Base-by-base conservation (phyloP, 2,329 filamentous ascomycete species). In the Blastomyces silverae region DNA sequence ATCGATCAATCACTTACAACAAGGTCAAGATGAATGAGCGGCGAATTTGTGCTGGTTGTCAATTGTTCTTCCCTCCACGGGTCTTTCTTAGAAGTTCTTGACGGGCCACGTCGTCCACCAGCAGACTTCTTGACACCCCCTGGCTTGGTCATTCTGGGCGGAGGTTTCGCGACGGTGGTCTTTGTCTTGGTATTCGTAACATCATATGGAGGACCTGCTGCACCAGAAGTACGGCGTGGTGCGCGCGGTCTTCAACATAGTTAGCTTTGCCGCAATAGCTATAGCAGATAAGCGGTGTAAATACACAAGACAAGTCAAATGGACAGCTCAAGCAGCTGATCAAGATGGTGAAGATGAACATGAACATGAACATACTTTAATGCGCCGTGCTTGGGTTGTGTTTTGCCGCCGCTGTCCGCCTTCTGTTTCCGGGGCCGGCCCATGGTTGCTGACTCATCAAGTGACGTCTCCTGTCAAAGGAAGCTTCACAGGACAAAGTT, bases 21-120 rank as follows among this genome's bases (percentile, higher is more conserved):
- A 61, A 79, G 67, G 63, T 79, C 76, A 48, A 75, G 44, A 67
- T 74, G 64, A 61, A 77, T 69, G 46, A 79, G 68, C 22, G 68
- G 70, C 7, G 77, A 79, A 64, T 75, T 75, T 1, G 72, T 64
- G 63, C 73, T 79, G 5, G 77, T 79, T 68, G 75, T 71, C 57
- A 79, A 67, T 56, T 73, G 71, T 25, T 77, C 71, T 68, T 78
- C 75, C 64, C 73, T 74, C 75, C 74, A 78, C 63, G 68, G 73
- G 62, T 75, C 73, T 68, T 75, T 76, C 64, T 73, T 71, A 34
- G 70, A 71, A 31, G 70, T 63, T 66, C 73, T 73, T 64, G 71
- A 70, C 56, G 76, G 70, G 57, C 71, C 73, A 62, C 73, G 72
- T 69, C 74, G 75, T 46, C 71, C 67, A 64, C 69, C 72, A 63